Evolutionary conservation across 106 monocot species (phyloP).

Genomic region (Allium sativum): DNA sequence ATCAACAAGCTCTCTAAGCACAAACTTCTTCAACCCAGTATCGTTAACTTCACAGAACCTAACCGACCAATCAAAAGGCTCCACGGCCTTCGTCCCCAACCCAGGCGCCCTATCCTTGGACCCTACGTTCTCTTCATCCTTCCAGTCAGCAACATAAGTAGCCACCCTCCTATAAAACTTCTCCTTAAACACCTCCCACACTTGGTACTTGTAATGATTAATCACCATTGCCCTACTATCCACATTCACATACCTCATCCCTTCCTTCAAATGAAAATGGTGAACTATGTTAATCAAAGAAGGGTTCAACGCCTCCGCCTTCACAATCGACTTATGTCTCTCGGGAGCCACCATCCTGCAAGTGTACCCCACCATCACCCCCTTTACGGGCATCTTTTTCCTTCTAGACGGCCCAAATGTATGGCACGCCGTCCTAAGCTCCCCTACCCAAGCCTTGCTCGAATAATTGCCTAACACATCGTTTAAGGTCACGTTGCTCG

Average conservation of each 20-base stretch:
- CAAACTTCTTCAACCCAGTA: slow-evolving; percentile 57
- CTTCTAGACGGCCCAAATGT: slow-evolving; percentile 85
- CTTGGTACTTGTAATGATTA: slow-evolving; percentile 98
- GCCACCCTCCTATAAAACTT: slow-evolving; percentile 91
- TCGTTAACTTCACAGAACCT: slow-evolving; percentile 78
- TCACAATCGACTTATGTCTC: slow-evolving; percentile 86
- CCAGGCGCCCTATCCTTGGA: slow-evolving; percentile 90
- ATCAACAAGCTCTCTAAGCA: slow-evolving; percentile 31
- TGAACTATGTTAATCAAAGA: slow-evolving; percentile 87
- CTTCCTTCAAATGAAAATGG: slow-evolving; percentile 78
- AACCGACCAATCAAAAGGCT: slow-evolving; percentile 72
- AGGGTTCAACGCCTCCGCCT: slow-evolving; percentile 57
- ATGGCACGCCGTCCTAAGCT: slow-evolving; percentile 68
- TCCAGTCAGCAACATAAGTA: slow-evolving; percentile 85
- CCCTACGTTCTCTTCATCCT: slow-evolving; percentile 78
- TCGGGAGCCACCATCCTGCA: slow-evolving; percentile 69
- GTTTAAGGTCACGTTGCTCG: slow-evolving; percentile 24
- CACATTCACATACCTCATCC: slow-evolving; percentile 58
- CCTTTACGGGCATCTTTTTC: slow-evolving; percentile 32
- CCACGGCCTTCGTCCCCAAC: slow-evolving; percentile 74
- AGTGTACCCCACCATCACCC: slow-evolving; percentile 65
- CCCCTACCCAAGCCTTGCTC: slow-evolving; percentile 39
- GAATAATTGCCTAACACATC: slow-evolving; percentile 59
- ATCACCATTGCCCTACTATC: slow-evolving; percentile 62
- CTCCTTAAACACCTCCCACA: slow-evolving; percentile 99